phyloP scores from a whole-genome alignment of 371 early-diverging fungal genomes.

The Conidiobolus incongruus region DNA sequence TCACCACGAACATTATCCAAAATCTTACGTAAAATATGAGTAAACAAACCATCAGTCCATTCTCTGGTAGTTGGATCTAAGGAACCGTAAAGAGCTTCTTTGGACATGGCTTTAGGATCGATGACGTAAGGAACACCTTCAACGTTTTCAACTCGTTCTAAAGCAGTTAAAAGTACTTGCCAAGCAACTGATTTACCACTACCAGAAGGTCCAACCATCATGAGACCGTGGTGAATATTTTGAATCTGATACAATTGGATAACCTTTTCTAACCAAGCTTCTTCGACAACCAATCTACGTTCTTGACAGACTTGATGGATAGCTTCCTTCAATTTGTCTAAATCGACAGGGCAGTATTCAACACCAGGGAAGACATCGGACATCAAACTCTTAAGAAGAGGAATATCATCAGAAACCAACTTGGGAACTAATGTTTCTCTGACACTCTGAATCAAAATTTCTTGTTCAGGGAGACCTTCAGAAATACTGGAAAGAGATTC shows the following conservation, averaged over 20 bases:
- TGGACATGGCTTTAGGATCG: slow-evolving; percentile 94
- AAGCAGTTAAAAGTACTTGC: slow-evolving; percentile 69
- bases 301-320: slow-evolving; percentile 58
- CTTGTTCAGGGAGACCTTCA: slow-evolving; percentile 60
- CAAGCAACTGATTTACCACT: slow-evolving; percentile 88
- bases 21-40: slow-evolving; percentile 88
- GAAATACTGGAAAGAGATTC: slow-evolving; percentile 27
- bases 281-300: slow-evolving; percentile 46
- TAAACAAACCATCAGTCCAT: slow-evolving; percentile 98
- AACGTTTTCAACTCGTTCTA: slow-evolving; percentile 67
- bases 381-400: slow-evolving; percentile 58
- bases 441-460: slow-evolving; percentile 84
- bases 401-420: slow-evolving; percentile 84
- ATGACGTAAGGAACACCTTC: slow-evolving; percentile 87
- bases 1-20: slow-evolving; percentile 96
- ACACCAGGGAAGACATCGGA: slow-evolving; percentile 93
- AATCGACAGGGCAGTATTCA: slow-evolving; percentile 54
- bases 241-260: slow-evolving; percentile 94
- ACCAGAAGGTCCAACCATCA: slow-evolving; percentile 97
- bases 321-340: slow-evolving; percentile 49
- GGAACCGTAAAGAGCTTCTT: slow-evolving; percentile 88
- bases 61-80: slow-evolving; percentile 95
- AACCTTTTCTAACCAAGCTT: slow-evolving; percentile 87
- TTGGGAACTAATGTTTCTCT: slow-evolving; percentile 94
- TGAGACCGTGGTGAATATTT: slow-evolving; percentile 93